Evolutionary conservation across 2,329 filamentous ascomycete genomes (phyloP).

Genomic region (Colletotrichum australisinense): DNA sequence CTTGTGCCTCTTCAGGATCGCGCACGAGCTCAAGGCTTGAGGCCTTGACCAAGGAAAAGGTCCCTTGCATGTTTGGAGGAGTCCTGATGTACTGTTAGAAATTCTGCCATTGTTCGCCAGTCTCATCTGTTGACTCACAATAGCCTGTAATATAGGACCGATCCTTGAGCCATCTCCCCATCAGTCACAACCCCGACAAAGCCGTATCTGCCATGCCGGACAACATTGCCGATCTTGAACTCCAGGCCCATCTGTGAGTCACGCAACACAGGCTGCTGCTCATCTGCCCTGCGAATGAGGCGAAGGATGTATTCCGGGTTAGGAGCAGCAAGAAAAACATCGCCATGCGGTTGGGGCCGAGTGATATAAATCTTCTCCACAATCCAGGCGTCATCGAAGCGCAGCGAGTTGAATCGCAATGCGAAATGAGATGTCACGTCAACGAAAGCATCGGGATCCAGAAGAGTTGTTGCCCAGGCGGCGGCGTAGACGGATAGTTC

Average conservation of each 20-base stretch:
- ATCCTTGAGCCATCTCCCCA: slow-evolving; percentile 60
- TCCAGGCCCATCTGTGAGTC: slow-evolving; percentile 39
- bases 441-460: slow-evolving; percentile 43
- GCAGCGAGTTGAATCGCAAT: slow-evolving; percentile 59
- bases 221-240: slow-evolving; percentile 84
- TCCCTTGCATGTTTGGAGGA: slow-evolving; percentile 31
- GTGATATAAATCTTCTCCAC: slow-evolving; percentile 61
- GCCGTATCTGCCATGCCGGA: slow-evolving; percentile 82
- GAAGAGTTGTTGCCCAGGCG: slow-evolving; percentile 76
- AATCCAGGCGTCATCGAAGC: slow-evolving; percentile 75
- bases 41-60: slow-evolving; percentile 32
- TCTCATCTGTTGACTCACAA: slow-evolving; percentile 34
- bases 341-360: slow-evolving; percentile 19
- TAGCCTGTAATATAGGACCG: slow-evolving; percentile 14
- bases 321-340: slow-evolving; percentile 21
- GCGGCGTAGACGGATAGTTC: slow-evolving; percentile 76
- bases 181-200: slow-evolving; percentile 88
- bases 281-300: slow-evolving; percentile 58
- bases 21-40: slow-evolving; percentile 33
- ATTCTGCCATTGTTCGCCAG: slow-evolving; percentile 37
- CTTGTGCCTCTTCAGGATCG: slow-evolving; percentile 19
- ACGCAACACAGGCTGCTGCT: slow-evolving; percentile 50
- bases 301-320: slow-evolving; percentile 40
- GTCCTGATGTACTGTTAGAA: slow-evolving; percentile 7
- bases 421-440: slow-evolving; percentile 35